Evolutionary conservation across 805 yeast species (phyloP), one percentile per base, ranked within the genome.

Genomic region (Ogataea pignaliae): DNA sequence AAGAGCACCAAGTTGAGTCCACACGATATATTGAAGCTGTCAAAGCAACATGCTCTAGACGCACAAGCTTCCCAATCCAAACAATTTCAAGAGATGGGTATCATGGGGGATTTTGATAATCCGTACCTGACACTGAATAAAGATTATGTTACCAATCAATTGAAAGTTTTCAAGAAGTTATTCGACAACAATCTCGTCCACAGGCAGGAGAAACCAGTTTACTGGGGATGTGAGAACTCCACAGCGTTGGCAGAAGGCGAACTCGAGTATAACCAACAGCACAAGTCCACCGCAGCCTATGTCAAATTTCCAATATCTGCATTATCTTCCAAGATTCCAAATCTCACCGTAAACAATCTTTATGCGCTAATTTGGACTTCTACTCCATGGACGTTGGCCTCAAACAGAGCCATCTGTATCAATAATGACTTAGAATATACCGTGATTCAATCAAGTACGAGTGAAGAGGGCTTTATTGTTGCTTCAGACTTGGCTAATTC

Each of bases 181-280:
- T 71, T 87, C 52, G 72, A 74, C 32, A 76, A 74, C 39, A 85
- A 85, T 0, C 66, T 91, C 37, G 78, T 93, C 34, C 81, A 81
- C 40, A 75, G 98, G 55, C 95, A 90, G 59, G 79, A 84, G 55
- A 89, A 89, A 59, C 99, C 99, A 0, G 98, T 95, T 1, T 93
- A 84, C 73, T 93, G 98, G 97, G 95, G 97, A 1, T 83, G 91
- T 50, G 97, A 90, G 57, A 87, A 96, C 2, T 77, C 79, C 45
- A 90, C 99, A 0, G 98, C 98, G 0, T 69, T 93, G 49, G 99
- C 99, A 0, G 99, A 93, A 64, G 91, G 97, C 16, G 99, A 93
- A 61, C 71, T 93, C 45, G 97, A 91, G 58, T 93, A 93, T 63
- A 85, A 85, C 40, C 79, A 78, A 16, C 57, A 71, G 13, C 96